Conservation (phyloP, 2,329 filamentous ascomycete species). For the Cladosporium sp. region DNA sequence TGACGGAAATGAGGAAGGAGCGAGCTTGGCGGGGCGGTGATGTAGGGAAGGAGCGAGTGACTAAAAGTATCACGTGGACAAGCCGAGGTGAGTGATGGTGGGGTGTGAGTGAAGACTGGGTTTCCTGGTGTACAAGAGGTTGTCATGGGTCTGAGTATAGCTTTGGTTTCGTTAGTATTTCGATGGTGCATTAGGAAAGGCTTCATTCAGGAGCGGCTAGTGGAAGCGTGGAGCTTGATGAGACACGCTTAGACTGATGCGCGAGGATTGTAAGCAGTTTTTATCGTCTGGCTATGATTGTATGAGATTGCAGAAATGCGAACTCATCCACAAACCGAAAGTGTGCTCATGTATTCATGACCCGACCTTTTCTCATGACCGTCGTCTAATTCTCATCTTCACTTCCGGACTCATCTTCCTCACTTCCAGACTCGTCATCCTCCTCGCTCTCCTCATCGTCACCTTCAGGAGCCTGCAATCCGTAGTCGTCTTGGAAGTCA, state of each 20-base stretch:
- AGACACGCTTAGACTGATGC: too few relatives aligned
- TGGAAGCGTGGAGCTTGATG: background rate
- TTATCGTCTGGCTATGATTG: too few relatives aligned
- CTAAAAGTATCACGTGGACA: too few relatives aligned
- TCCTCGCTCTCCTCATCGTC: constrained; percentile 60
- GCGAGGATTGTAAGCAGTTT: background rate
- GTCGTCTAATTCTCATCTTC: constrained; percentile 6
- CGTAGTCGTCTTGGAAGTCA: constrained; percentile 87
- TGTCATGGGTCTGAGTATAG: too few relatives aligned
- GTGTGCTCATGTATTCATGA: background rate
- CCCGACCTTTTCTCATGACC: background rate
- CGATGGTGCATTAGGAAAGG: too few relatives aligned
- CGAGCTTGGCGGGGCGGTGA: background rate
- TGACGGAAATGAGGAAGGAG: background rate
- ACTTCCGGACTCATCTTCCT: constrained; percentile 12
- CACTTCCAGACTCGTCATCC: constrained; percentile 44
- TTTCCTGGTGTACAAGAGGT: too few relatives aligned
- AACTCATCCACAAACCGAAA: background rate
- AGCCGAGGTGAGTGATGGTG: too few relatives aligned
- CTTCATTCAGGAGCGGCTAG: too few relatives aligned
- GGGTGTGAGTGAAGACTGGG: too few relatives aligned
- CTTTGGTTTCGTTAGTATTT: too few relatives aligned
- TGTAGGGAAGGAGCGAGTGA: background rate
- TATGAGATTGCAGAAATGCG: background rate
- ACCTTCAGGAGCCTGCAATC: constrained; percentile 62